Evolutionary conservation across 441 rosid genomes (phyloP).

Genomic region (Bocquillonia castaneifolia): DNA sequence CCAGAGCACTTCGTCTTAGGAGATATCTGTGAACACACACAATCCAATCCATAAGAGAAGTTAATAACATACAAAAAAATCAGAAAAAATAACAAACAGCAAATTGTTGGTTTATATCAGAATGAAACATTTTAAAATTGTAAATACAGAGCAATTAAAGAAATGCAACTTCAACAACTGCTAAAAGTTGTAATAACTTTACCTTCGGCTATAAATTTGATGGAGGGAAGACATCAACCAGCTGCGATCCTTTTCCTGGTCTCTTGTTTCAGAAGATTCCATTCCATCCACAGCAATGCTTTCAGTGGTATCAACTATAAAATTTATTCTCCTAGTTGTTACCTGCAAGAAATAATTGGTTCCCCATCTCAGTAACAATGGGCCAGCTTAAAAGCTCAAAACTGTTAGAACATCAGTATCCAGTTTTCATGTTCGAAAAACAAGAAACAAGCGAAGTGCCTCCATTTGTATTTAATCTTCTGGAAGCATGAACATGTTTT

Average conservation of each 20-base stretch:
- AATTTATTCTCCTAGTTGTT: constrained; percentile 86
- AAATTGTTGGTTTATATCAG: background rate
- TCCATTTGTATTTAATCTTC: constrained; percentile 2
- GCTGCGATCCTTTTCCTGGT: constrained; percentile 78
- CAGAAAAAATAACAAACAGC: background rate
- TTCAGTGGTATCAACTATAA: constrained; percentile 67
- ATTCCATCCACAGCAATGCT: constrained; percentile 39
- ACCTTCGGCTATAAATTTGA: constrained; percentile 98
- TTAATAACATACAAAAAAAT: constrained; percentile 5
- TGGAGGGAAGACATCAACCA: constrained; percentile 91
- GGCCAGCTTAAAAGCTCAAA: background rate
- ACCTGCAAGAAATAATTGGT: constrained; percentile 45
- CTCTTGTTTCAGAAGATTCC: constrained; percentile 44
- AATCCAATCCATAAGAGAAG: background rate
- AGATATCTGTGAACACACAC: constrained; percentile 59
- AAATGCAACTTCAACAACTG: constrained; percentile 11
- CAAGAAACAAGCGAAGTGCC: constrained; percentile 11
- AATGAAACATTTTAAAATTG: constrained; percentile 5
- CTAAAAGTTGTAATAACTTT: constrained; percentile 21
- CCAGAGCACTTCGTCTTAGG: constrained; percentile 96
- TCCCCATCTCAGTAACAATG: constrained; percentile 7
- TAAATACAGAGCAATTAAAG: constrained; percentile 10
- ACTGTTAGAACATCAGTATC: constrained; percentile 2
- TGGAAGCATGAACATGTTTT: constrained; percentile 2
- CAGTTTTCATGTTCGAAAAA: constrained; percentile 12